phyloP scores from a whole-genome alignment of 495 filamentous ascomycete genomes.

The Penicillium argentinense region DNA sequence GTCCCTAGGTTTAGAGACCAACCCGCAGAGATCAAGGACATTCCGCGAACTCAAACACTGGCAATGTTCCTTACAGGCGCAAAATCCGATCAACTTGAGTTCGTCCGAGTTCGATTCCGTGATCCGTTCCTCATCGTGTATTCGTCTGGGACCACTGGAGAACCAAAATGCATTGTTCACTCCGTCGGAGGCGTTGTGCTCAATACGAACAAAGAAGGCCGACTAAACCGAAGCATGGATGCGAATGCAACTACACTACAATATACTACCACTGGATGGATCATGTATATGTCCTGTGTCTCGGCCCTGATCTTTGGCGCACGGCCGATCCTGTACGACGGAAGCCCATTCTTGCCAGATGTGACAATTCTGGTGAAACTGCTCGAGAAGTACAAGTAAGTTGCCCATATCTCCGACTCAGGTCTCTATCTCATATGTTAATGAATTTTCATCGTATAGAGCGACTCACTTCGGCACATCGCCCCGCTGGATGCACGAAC shows the following conservation, averaged over 20 bases:
- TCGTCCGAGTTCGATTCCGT: slow-evolving; percentile 48
- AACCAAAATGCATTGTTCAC: slow-evolving; percentile 81
- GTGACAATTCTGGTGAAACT: slow-evolving; percentile 57
- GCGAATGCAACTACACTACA: slow-evolving; percentile 51
- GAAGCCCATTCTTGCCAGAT: slow-evolving; percentile 70
- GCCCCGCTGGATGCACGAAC: slow-evolving; percentile 70
- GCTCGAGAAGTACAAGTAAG: slow-evolving; percentile 57
- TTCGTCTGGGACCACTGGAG: slow-evolving; percentile 72
- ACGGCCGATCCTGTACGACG: slow-evolving; percentile 67
- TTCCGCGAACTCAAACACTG: slow-evolving; percentile 56
- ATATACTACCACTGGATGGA: slow-evolving; percentile 73
- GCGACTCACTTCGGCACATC: slow-evolving; percentile 64
- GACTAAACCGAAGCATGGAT: slow-evolving; percentile 56
- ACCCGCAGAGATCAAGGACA: slow-evolving; percentile 53
- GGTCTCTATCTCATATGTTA: background rate
- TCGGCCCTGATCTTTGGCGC: slow-evolving; percentile 53
- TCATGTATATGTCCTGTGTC: slow-evolving; percentile 71
- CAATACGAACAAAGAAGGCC: slow-evolving; percentile 55
- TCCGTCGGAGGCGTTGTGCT: slow-evolving; percentile 17
- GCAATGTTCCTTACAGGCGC: slow-evolving; percentile 50
- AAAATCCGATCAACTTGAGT: slow-evolving; percentile 43
- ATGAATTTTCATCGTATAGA: slow-evolving; percentile 9
- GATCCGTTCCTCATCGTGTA: slow-evolving; percentile 77
- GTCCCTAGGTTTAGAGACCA: slow-evolving; percentile 59
- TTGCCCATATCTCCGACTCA: too few relatives aligned